phyloP scores from a whole-genome alignment of 2,329 filamentous ascomycete genomes.

The Sporothrix curviconia region DNA sequence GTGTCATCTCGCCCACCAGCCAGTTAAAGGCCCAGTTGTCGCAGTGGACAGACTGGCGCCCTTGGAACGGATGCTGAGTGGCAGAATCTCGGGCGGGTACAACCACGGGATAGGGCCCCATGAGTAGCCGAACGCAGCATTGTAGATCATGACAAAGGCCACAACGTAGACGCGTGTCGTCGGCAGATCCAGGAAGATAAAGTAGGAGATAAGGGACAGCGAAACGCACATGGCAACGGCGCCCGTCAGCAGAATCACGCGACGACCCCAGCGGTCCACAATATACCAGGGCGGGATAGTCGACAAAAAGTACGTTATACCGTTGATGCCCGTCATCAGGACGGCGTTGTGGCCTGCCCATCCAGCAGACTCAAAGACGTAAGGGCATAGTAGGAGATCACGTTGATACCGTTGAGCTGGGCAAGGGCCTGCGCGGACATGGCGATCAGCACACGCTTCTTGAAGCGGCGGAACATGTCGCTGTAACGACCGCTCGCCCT shows the following conservation, averaged over 20 bases:
- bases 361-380: slow-evolving; percentile 95
- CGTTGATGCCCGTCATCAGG: slow-evolving; percentile 96
- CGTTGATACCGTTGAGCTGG: slow-evolving; percentile 97
- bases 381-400: slow-evolving; percentile 98
- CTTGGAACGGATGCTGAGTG: slow-evolving; percentile 92
- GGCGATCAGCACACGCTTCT: slow-evolving; percentile 89
- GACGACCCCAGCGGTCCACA: slow-evolving; percentile 84
- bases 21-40: slow-evolving; percentile 97
- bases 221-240: slow-evolving; percentile 85
- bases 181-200: slow-evolving; percentile 77
- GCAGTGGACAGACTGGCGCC: slow-evolving; percentile 94
- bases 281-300: slow-evolving; percentile 97
- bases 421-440: slow-evolving; percentile 97
- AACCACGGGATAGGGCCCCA: slow-evolving; percentile 99
- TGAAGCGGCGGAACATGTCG: slow-evolving; percentile 94
- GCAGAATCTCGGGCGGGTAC: slow-evolving; percentile 96
- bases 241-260: slow-evolving; percentile 82
- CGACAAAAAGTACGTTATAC: slow-evolving; percentile 76
- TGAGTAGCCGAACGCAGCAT: slow-evolving; percentile 86
- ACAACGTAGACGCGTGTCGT: slow-evolving; percentile 81
- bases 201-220: slow-evolving; percentile 86
- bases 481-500: slow-evolving; percentile 85
- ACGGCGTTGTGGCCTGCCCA: slow-evolving; percentile 87
- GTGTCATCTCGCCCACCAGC: slow-evolving; percentile 92
- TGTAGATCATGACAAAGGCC: slow-evolving; percentile 95